These are phyloP conservation scores for Craterostigma plantagineum DNA, from an alignment of 257 asterid genomes.

Conservation along the genomic window DNA sequence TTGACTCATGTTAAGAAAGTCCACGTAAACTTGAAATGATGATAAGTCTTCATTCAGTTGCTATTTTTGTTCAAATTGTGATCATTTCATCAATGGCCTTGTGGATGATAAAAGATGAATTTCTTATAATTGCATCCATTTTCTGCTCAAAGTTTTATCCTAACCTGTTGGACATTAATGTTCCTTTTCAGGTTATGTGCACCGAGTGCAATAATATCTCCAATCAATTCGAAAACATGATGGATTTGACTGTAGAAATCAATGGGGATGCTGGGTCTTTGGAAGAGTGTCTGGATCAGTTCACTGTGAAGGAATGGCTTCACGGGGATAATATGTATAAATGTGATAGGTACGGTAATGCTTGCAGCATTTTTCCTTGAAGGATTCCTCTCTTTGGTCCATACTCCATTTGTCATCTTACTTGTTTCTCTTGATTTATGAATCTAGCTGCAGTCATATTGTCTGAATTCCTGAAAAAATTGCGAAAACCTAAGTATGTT, in stretches of 20 bases:
- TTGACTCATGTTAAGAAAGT: no score
- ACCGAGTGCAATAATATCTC: slow-evolving; percentile 76
- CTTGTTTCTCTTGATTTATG: background rate
- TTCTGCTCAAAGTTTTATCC: background rate
- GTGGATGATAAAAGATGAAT: no score
- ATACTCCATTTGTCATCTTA: background rate
- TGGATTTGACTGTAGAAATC: slow-evolving; percentile 98
- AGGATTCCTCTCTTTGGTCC: background rate
- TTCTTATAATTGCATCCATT: background rate
- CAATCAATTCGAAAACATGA: slow-evolving; percentile 83
- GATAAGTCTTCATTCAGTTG: no score
- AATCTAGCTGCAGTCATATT: no score
- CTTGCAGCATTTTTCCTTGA: slow-evolving; percentile 3
- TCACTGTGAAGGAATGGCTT: slow-evolving; percentile 81
- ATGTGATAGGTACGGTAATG: slow-evolving; percentile 67
- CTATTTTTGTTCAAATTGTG: no score
- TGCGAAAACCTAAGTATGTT: no score
- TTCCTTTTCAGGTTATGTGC: slow-evolving; percentile 61
- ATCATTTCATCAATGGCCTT: no score
- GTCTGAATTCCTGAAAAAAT: no score
- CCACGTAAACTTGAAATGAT: no score
- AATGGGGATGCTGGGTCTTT: slow-evolving; percentile 90
- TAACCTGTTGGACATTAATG: background rate
- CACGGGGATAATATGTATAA: slow-evolving; percentile 97
- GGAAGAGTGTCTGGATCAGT: slow-evolving; percentile 95